Evolutionary conservation across 176 grass and related monocot species (phyloP).

Genomic region (Zea mays): DNA sequence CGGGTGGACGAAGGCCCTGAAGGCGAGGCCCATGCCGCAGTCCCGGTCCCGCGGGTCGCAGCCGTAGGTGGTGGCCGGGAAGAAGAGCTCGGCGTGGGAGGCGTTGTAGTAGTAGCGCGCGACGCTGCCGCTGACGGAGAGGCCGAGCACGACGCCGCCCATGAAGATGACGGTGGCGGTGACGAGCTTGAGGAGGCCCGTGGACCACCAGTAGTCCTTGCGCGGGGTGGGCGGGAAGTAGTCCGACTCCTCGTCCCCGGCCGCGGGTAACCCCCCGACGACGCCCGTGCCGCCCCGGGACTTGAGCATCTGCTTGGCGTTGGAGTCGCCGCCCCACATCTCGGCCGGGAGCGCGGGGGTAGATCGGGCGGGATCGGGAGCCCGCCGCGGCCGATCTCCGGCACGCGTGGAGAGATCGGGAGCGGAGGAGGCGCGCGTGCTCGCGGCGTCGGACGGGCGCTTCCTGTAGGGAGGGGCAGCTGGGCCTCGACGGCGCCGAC

Average conservation of each 20-base stretch:
- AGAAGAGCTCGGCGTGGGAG: slow-evolving; percentile 80
- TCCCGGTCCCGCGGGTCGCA: slow-evolving; percentile 44
- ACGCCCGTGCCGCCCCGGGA: background rate
- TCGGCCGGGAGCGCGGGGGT: background rate
- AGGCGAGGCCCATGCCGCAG: slow-evolving; percentile 31
- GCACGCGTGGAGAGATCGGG: background rate
- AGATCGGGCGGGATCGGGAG: slow-evolving; percentile 2
- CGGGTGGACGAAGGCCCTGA: slow-evolving; percentile 70
- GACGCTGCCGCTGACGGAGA: slow-evolving; percentile 54
- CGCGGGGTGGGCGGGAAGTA: slow-evolving; percentile 49
- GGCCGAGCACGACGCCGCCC: slow-evolving; percentile 70
- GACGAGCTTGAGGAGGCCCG: slow-evolving; percentile 41
- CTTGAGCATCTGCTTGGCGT: slow-evolving; percentile 35
- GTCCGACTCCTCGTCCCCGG: slow-evolving; percentile 31
- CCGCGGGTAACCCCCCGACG: background rate
- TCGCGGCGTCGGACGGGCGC: background rate
- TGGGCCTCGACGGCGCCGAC: background rate
- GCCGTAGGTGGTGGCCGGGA: slow-evolving; percentile 63
- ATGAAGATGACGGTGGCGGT: slow-evolving; percentile 70
- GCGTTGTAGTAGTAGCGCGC: slow-evolving; percentile 72
- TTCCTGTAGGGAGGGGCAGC: background rate
- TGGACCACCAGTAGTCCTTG: slow-evolving; percentile 43
- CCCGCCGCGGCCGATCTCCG: background rate
- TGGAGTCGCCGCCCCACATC: slow-evolving; percentile 25
- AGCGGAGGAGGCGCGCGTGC: background rate